Percentiles rank a stretch among this genome's conserved stretches.
Evolutionary conservation across 768 basidiomycete species (phyloP).

Genomic region (Termitomyces sp.): DNA sequence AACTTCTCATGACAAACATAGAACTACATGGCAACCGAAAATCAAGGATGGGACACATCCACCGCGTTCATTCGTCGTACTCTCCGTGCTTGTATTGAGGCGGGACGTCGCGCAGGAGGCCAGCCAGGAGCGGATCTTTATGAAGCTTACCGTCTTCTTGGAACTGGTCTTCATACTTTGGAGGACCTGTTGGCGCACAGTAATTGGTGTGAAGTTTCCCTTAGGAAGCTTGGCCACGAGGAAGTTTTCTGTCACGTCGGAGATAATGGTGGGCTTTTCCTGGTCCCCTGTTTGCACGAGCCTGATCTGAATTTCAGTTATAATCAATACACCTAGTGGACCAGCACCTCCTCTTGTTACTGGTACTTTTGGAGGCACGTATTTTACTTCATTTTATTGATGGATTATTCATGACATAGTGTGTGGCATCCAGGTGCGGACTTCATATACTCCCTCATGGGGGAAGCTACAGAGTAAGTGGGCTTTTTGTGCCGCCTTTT

Average conservation of each 20-base stretch:
- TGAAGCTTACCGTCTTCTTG: constrained; percentile 68
- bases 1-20: constrained; percentile 15
- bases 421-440: constrained; percentile 35
- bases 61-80: constrained; percentile 60
- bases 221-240: constrained; percentile 61
- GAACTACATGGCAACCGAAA: constrained; percentile 77
- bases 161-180: constrained; percentile 60
- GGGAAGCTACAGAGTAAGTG: constrained; percentile 58
- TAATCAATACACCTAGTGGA: constrained; percentile 48
- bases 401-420: neutral
- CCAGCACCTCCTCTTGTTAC: constrained; percentile 59
- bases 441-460: constrained; percentile 60
- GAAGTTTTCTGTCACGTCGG: constrained; percentile 82
- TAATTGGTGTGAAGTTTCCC: constrained; percentile 73
- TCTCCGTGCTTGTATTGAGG: constrained; percentile 59
- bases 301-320: constrained; percentile 19
- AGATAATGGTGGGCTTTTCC: constrained; percentile 33
- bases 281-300: neutral
- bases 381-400: neutral
- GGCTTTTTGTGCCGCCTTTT: neutral
- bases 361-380: constrained; percentile 55
- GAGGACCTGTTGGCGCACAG: constrained; percentile 77
- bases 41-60: constrained; percentile 68
- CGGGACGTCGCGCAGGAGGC: constrained; percentile 52
- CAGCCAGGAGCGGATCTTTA: constrained; percentile 50